Conservation (phyloP, 139 green algal genomes). For the Coccomyxa sp. region DNA sequence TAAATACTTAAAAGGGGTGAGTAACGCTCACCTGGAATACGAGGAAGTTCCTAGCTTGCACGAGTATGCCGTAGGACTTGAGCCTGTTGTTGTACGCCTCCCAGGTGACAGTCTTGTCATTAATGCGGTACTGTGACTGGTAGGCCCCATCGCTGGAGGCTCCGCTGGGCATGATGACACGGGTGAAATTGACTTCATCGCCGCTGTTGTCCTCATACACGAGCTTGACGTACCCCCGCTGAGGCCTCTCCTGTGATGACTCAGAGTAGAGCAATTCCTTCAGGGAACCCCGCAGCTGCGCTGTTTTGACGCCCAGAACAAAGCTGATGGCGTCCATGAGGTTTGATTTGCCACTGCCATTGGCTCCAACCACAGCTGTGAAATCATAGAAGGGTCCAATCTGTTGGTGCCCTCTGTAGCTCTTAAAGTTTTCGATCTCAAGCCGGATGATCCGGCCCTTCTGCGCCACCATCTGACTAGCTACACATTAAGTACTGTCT, state of each 20-base stretch:
- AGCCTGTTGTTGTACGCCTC: conserved; percentile 86
- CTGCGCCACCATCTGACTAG: neutral
- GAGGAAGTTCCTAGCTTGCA: conserved; percentile 96
- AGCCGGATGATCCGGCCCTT: conserved; percentile 33
- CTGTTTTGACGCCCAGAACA: conserved; percentile 88
- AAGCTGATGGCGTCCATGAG: conserved; percentile 99
- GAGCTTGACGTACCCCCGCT: conserved; percentile 66
- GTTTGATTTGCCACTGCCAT: conserved; percentile 95
- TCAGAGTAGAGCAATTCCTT: conserved; percentile 89
- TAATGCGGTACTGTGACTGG: conserved; percentile 70
- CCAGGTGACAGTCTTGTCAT: conserved; percentile 63
- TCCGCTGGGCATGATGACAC: conserved; percentile 63
- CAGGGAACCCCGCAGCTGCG: conserved; percentile 75
- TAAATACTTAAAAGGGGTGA: neutral
- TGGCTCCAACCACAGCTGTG: conserved; percentile 93
- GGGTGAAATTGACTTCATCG: conserved; percentile 48
- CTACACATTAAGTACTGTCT: no score
- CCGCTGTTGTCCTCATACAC: conserved; percentile 59
- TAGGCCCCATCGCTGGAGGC: conserved; percentile 22
- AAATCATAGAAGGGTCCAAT: conserved; percentile 95
- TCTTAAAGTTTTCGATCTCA: conserved; percentile 95
- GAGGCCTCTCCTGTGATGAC: neutral
- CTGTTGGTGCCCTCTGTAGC: conserved; percentile 75
- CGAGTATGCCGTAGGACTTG: conserved; percentile 79
- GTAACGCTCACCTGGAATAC: conserved; percentile 86